A percentile compares a stretch with the other conserved stretches of the same genome.
These are phyloP conservation scores for Rozella allomycis DNA, from an alignment of 371 early-diverging fungal species.

Conservation along the genomic window DNA sequence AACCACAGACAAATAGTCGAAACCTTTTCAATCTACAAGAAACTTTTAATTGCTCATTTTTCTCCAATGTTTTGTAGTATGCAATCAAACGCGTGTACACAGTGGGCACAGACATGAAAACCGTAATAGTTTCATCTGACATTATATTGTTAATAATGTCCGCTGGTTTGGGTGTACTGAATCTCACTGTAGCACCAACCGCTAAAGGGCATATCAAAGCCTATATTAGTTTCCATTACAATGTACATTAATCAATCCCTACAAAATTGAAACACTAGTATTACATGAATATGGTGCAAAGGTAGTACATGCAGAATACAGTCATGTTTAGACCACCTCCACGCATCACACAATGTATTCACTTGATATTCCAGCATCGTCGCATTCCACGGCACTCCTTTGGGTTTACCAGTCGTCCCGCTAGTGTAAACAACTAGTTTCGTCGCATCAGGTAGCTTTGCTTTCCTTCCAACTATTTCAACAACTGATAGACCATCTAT, in stretches of 20 bases:
- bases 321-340: constrained; percentile 43
- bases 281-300: constrained; percentile 58
- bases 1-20: constrained; percentile 56
- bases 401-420: constrained; percentile 34
- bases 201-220: constrained; percentile 30
- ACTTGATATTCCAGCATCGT: constrained; percentile 39
- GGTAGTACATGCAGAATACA: constrained; percentile 53
- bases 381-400: constrained; percentile 55
- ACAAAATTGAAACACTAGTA: constrained; percentile 3
- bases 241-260: constrained; percentile 29
- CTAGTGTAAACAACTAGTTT: no score
- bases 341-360: constrained; percentile 37
- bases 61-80: constrained; percentile 15
- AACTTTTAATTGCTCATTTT: constrained; percentile 10
- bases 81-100: constrained; percentile 10
- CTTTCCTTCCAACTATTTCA: no score
- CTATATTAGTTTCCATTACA: no score
- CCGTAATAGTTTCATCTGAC: constrained; percentile 17
- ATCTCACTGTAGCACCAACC: constrained; percentile 49
- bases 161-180: constrained; percentile 31
- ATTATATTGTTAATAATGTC: constrained; percentile 15
- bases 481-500: no score
- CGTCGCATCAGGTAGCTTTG: no score
- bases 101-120: constrained; percentile 75
- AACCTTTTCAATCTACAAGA: constrained; percentile 32